Conservation (phyloP, 2,329 filamentous ascomycete species). For the Coniochaeta sp. region DNA sequence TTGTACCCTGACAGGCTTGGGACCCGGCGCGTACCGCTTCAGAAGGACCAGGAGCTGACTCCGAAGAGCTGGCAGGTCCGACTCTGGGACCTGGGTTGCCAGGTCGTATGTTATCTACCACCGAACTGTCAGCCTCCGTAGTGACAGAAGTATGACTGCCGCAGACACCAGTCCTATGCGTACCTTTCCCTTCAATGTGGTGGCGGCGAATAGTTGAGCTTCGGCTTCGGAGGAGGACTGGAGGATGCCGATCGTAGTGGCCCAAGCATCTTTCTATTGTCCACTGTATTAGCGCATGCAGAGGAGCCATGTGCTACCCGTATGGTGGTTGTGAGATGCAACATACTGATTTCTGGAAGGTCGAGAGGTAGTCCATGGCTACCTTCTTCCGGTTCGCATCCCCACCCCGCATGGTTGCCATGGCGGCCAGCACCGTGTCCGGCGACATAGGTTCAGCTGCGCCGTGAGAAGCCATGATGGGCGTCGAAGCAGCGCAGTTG, state of each 20-base stretch:
- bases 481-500: not conserved
- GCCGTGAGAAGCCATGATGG: slow-evolving; percentile 58
- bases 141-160: not conserved
- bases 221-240: slow-evolving; percentile 75
- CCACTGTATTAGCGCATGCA: slow-evolving; percentile 1
- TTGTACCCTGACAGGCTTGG: slow-evolving; percentile 80
- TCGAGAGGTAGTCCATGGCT: slow-evolving; percentile 76
- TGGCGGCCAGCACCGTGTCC: slow-evolving; percentile 68
- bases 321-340: slow-evolving; percentile 6
- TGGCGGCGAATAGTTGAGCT: slow-evolving; percentile 90
- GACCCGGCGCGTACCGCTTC: slow-evolving; percentile 72
- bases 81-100: slow-evolving; percentile 69
- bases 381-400: slow-evolving; percentile 81
- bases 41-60: slow-evolving; percentile 78
- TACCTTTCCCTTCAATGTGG: slow-evolving; percentile 97
- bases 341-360: slow-evolving; percentile 91
- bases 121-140: slow-evolving; percentile 6
- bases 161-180: not conserved
- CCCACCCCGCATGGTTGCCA: slow-evolving; percentile 85
- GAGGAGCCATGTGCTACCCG: slow-evolving; percentile 25
- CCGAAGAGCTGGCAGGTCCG: slow-evolving; percentile 68
- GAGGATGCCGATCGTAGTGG: slow-evolving; percentile 75
- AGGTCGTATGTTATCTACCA: slow-evolving; percentile 91
- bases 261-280: slow-evolving; percentile 81
- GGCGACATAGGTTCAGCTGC: slow-evolving; percentile 69